Evolutionary conservation across 306 rosid genomes (phyloP), one percentile per base, ranked within the genome.

Genomic region (Inga leiocalycina): DNA sequence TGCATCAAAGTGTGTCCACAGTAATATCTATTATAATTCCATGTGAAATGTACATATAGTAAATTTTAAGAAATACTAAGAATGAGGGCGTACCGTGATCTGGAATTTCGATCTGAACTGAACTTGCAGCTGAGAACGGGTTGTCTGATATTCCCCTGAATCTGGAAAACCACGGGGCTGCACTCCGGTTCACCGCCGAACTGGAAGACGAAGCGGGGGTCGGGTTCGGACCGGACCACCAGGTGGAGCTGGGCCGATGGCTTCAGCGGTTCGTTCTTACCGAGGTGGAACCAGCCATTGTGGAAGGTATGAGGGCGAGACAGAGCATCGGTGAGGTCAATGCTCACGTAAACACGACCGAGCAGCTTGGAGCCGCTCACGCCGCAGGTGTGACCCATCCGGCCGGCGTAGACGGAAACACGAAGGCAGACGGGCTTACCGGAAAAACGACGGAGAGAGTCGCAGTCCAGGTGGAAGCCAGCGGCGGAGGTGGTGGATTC

Each of bases 151-250:
- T 90, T 92, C 79, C 87, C 98, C 59, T 91, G 99, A 91, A 93
- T 88, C 91, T 92, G 98, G 10, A 86, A 96, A 82, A 96, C 92
- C 43, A 96, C 99, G 0, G 98, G 99, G 73, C 98, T 93, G 41
- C 98, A 92, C 84, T 96, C 99, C 86, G 99, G 99, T 78, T 96
- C 99, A 0, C 98, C 97, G 0, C 91, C 98, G 84, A 93, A 96
- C 71, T 96, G 97, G 5, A 96, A 96, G 10, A 96, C 92, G 59
- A 91, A 96, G 20, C 99, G 92, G 0, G 99, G 99, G 54, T 93
- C 97, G 57, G 94, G 97, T 86, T 96, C 98, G 4, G 94, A 84
- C 80, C 97, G 93, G 48, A 93, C 88, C 69, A 71, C 80, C 13
- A 93, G 10, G 84, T 96, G 99, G 30, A 96, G 56, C 70, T 85